Percentiles rank a stretch among this genome's conserved stretches.
Evolutionary conservation across 2,329 filamentous ascomycete genomes (phyloP).

Genomic region (Amphichorda felina): DNA sequence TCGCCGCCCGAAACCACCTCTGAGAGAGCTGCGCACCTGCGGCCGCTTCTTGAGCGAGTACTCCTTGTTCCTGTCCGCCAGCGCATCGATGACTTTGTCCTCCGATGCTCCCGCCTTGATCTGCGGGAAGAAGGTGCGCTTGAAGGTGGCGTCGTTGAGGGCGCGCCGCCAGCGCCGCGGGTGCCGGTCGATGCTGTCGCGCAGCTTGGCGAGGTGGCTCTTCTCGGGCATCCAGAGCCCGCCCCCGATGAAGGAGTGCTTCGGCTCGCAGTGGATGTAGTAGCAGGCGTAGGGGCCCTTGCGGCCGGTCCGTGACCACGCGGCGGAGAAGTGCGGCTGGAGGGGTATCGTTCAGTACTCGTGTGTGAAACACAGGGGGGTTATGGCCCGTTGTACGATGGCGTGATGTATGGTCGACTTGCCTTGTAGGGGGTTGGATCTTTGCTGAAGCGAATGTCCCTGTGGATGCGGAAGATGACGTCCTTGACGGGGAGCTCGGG

Average conservation of each 20-base stretch:
- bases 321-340: conserved; percentile 70
- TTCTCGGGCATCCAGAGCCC: conserved; percentile 74
- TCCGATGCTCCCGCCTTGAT: conserved; percentile 17
- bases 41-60: conserved; percentile 77
- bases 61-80: conserved; percentile 56
- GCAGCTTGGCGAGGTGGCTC: conserved; percentile 50
- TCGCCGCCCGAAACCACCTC: too few species aligned
- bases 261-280: conserved; percentile 73
- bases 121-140: conserved; percentile 49
- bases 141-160: conserved; percentile 48
- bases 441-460: conserved; percentile 75
- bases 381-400: too few species aligned
- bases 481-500: conserved; percentile 82
- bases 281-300: conserved; percentile 85
- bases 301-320: conserved; percentile 76
- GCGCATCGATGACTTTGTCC: conserved; percentile 54
- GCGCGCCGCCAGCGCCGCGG: conserved; percentile 58
- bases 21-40: conserved; percentile 42
- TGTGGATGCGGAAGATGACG: conserved; percentile 76
- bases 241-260: conserved; percentile 57
- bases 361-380: too few species aligned
- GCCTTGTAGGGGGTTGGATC: conserved; percentile 85
- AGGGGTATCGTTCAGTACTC: neutral
- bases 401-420: conserved; percentile 10
- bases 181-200: conserved; percentile 63